These are phyloP conservation scores for Jaapia argillacea DNA, from an alignment of 768 basidiomycete species.

Conservation along the genomic window DNA sequence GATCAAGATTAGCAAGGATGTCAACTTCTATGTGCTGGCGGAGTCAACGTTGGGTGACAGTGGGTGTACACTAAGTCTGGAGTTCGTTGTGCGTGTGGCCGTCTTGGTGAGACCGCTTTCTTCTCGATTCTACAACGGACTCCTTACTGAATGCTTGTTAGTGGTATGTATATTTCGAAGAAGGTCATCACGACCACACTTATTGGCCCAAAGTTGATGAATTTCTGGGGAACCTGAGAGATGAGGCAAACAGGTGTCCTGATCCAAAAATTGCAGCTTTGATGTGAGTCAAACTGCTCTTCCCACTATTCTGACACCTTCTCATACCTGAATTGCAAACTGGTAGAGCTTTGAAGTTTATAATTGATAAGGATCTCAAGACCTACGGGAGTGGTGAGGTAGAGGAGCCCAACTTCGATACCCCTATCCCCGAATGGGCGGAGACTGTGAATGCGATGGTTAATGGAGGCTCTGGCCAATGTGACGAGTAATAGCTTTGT, in stretches of 20 bases:
- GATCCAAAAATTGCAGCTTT: neutral
- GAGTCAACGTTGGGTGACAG: neutral
- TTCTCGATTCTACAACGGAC: too few relatives aligned
- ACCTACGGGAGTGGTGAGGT: neutral
- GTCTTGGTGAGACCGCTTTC: neutral
- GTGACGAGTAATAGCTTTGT: neutral
- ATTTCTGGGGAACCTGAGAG: neutral
- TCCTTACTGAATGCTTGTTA: too few relatives aligned
- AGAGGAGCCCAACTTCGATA: neutral
- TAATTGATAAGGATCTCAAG: neutral
- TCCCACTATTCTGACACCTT: neutral
- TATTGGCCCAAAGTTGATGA: neutral
- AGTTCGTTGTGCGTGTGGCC: neutral
- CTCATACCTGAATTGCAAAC: too few relatives aligned
- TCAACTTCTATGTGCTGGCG: neutral
- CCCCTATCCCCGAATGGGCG: neutral
- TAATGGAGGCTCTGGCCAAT: too few relatives aligned
- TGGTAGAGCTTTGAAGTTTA: neutral
- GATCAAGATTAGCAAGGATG: neutral
- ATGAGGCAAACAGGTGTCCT: too few relatives aligned
- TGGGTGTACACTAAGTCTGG: neutral
- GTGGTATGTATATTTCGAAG: neutral
- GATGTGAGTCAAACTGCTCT: slow-evolving; percentile 1
- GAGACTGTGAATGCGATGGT: neutral
- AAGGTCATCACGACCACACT: neutral